These are phyloP conservation scores for Orychophragmus violaceus DNA, from an alignment of 345 rosid genomes.

Conservation along the genomic window DNA sequence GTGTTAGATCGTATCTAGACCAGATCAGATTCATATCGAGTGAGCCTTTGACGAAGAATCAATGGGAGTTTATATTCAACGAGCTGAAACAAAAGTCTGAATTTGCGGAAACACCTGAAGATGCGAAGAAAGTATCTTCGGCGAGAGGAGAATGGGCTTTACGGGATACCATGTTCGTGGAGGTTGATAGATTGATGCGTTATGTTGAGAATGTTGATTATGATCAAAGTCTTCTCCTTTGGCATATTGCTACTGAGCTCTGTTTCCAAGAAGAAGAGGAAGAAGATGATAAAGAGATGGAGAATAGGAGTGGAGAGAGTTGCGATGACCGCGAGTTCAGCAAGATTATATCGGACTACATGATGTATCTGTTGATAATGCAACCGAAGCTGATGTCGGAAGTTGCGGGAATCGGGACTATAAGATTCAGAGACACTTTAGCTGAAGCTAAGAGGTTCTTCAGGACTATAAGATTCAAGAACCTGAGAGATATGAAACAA, in stretches of 20 bases:
- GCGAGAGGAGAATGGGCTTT: slow-evolving; percentile 57
- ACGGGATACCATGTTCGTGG: neutral
- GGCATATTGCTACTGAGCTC: slow-evolving; percentile 36
- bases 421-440: slow-evolving; percentile 29
- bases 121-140: slow-evolving; percentile 36
- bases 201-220: slow-evolving; percentile 33
- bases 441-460: slow-evolving; percentile 23
- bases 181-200: slow-evolving; percentile 17
- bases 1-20: slow-evolving; percentile 29
- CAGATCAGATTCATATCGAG: slow-evolving; percentile 24
- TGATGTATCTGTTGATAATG: slow-evolving; percentile 43
- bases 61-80: slow-evolving; percentile 42
- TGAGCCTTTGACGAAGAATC: slow-evolving; percentile 36
- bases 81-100: slow-evolving; percentile 38
- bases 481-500: neutral
- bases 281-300: neutral
- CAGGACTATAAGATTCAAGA: neutral
- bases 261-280: slow-evolving; percentile 9
- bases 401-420: slow-evolving; percentile 29
- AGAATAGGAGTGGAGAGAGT: neutral
- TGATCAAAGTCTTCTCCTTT: slow-evolving; percentile 28
- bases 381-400: slow-evolving; percentile 24
- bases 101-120: slow-evolving; percentile 36
- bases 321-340: slow-evolving; percentile 14
- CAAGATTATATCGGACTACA: slow-evolving; percentile 35